Evolutionary conservation across 192 early-diverging fungal species (phyloP).

Genomic region (Coemansia sp.): DNA sequence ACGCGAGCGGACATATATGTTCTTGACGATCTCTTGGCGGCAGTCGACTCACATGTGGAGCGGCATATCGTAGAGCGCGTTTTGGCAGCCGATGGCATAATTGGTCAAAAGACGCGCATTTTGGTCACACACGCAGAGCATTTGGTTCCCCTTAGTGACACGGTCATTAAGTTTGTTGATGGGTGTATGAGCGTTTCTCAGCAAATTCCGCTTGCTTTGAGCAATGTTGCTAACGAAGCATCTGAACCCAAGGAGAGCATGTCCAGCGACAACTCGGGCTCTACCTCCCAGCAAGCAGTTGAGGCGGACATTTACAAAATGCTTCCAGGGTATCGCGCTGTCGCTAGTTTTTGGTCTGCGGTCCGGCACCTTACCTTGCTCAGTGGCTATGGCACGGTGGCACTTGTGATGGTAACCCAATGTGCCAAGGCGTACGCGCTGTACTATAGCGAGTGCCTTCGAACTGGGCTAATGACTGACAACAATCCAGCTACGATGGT

Average conservation of each 20-base stretch:
- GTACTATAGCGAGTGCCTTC: conserved; percentile 17
- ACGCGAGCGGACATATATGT: conserved; percentile 62
- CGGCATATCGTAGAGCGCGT: conserved; percentile 57
- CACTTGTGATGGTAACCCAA: conserved; percentile 4
- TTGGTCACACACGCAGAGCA: conserved; percentile 59
- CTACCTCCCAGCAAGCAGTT: neutral
- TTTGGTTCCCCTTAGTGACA: conserved; percentile 22
- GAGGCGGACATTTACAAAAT: neutral
- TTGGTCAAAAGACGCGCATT: conserved; percentile 46
- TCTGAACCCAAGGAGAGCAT: neutral
- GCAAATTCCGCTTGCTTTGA: conserved; percentile 7
- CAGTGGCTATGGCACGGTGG: conserved; percentile 18
- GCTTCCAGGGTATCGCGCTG: neutral
- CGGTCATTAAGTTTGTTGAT: conserved; percentile 14
- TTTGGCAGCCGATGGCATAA: conserved; percentile 32
- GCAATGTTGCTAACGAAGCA: neutral
- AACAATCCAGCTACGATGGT: conserved; percentile 21
- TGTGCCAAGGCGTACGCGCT: conserved; percentile 7
- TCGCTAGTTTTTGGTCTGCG: neutral
- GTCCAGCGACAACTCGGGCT: neutral
- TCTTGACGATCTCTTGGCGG: conserved; percentile 70
- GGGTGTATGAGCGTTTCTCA: conserved; percentile 4
- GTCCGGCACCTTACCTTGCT: conserved; percentile 2
- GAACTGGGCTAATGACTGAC: conserved; percentile 25
- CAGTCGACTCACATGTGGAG: conserved; percentile 64